A percentile compares a stretch with the other conserved stretches of the same genome.
phyloP scores from a whole-genome alignment of 331 rosid species.

The Telfairia occidentalis region DNA sequence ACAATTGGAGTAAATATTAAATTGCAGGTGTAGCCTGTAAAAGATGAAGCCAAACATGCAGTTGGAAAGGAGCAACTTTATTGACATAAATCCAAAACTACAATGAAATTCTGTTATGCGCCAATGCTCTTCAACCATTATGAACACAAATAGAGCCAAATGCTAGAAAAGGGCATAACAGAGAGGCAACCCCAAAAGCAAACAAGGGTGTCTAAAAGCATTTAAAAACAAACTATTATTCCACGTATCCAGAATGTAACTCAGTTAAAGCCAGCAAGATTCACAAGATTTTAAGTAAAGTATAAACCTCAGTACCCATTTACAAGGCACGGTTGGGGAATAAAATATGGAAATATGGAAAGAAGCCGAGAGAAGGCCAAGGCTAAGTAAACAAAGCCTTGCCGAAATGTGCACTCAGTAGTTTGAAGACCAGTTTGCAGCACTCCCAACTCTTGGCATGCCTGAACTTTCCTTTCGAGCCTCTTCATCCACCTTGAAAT shows the following conservation, averaged over 20 bases:
- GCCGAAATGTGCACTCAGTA: conserved; percentile 32
- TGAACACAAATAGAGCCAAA: neutral
- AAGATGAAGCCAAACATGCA: neutral
- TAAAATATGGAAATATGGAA: conserved; percentile 9
- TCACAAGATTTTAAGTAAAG: neutral
- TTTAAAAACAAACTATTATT: neutral
- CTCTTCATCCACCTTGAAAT: conserved; percentile 66
- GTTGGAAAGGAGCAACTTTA: neutral
- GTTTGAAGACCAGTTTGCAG: conserved; percentile 82
- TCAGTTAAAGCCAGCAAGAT: neutral
- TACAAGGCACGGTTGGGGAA: conserved; percentile 3
- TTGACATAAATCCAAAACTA: neutral
- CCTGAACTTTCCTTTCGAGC: conserved; percentile 61
- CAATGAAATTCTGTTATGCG: neutral
- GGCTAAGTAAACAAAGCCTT: conserved; percentile 19
- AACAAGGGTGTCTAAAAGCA: neutral
- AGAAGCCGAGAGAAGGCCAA: conserved; percentile 19
- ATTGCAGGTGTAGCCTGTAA: neutral
- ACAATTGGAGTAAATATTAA: neutral
- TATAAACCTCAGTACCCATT: conserved; percentile 14
- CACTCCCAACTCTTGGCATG: conserved; percentile 97
- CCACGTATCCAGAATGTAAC: neutral
- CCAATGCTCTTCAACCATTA: neutral
- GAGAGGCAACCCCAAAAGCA: neutral
- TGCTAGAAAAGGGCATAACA: neutral